Base-by-base conservation (phyloP, 129 eudicot species). In the Escallonia rubra region DNA sequence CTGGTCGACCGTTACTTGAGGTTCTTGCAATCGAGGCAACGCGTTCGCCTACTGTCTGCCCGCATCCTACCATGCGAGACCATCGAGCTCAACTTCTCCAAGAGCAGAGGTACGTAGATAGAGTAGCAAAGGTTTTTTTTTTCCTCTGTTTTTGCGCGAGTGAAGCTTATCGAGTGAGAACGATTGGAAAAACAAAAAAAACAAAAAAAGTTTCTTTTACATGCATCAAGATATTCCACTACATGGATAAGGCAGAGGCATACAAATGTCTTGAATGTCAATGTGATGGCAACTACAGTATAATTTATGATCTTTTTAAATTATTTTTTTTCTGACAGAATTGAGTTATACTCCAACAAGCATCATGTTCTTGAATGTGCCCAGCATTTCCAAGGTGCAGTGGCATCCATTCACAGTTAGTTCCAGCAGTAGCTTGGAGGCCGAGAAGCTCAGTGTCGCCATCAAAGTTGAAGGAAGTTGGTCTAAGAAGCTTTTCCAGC, bases 401-500 rank as follows among this genome's bases (percentile, higher is more conserved):
- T 93, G 98, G 96, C 96, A 89, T 76, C 98, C 98, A 34, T 93
- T 86, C 61, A 89, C 98, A n/a, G 69, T 93, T 34, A 81, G 52
- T 55, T 93, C 98, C n/a, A 93, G 76, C 59, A 79, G 89, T 70
- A 80, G 71, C 59, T 56, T 89, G 77, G 98, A 93, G 76, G 68
- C 81, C 10, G 98, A 86, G 53, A 93, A 72, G 71, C 76, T 93
- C 0, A 86, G 98, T 72, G 87, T 86, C 47, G 64, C 80, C 63
- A 80, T 93, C 72, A 89, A 93, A 78, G 64, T 84, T 15, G 96
- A 80, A 78, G 98, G 98, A 53, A 84, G 74, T 71, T 93, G 98
- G 98, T 70, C 96, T 34, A 80, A 61, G 68, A 89, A 84, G 69
- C 87, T 93, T 43, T 74, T 81, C 67, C 80, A 82, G 40, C 67